Conservation (phyloP, 2,329 filamentous ascomycete genomes). For the Chalaropsis ovoidea region DNA sequence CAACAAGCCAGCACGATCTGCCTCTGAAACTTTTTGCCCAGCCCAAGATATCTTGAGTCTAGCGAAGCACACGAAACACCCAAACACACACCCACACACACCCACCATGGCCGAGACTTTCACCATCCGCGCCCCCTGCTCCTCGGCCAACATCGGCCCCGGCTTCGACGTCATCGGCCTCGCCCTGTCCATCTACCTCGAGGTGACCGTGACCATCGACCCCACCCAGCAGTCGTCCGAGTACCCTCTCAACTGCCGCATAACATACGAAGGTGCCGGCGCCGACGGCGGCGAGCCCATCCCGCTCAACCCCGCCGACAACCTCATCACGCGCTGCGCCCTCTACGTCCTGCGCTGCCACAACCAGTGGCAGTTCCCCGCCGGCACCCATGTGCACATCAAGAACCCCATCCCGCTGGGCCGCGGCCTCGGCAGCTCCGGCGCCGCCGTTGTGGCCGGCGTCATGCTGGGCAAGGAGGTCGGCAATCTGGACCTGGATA, state of each 20-base stretch:
- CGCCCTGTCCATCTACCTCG: constrained; percentile 85
- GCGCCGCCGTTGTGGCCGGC: constrained; percentile 87
- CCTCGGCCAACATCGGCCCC: constrained; percentile 93
- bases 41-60: too few species aligned
- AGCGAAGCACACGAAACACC: too few species aligned
- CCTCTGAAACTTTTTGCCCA: not conserved
- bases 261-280: constrained; percentile 82
- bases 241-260: constrained; percentile 68
- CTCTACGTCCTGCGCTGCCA: constrained; percentile 93
- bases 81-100: not conserved
- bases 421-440: constrained; percentile 85
- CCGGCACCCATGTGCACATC: constrained; percentile 83
- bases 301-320: constrained; percentile 70
- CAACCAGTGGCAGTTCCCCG: constrained; percentile 71
- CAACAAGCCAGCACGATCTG: not conserved
- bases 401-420: constrained; percentile 91
- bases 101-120: constrained; percentile 46
- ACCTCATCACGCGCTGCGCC: constrained; percentile 88
- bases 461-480: constrained; percentile 89
- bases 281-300: constrained; percentile 58
- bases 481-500: constrained; percentile 63
- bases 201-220: constrained; percentile 71
- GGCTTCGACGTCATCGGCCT: constrained; percentile 97
- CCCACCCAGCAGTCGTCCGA: constrained; percentile 38
- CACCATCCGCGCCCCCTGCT: constrained; percentile 74